A percentile compares a stretch with the other conserved stretches of the same genome.
phyloP scores from a whole-genome alignment of 2,329 filamentous ascomycete species.

The Phoma sp. region DNA sequence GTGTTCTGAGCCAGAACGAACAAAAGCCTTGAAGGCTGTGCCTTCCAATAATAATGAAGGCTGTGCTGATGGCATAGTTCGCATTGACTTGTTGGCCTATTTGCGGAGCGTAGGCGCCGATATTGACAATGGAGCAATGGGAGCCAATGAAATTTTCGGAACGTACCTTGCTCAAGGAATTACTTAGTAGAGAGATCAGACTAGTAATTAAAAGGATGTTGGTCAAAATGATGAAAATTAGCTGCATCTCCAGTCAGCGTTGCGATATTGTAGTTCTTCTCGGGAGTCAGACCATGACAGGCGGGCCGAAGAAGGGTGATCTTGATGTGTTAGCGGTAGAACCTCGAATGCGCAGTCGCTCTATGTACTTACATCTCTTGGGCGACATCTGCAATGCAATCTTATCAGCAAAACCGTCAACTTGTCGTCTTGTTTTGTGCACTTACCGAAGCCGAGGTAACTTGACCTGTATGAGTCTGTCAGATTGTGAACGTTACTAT shows the following conservation, averaged over 20 bases:
- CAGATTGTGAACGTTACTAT: background rate
- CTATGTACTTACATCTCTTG: constrained; percentile 48
- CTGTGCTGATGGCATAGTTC: constrained; percentile 25
- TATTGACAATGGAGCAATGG: constrained; percentile 14
- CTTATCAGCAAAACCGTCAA: constrained; percentile 25
- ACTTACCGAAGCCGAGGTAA: constrained; percentile 73
- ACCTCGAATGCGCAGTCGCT: too few relatives aligned
- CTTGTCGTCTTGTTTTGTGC: background rate
- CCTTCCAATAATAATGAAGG: constrained; percentile 21
- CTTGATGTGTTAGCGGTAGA: constrained; percentile 38
- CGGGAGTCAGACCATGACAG: constrained; percentile 54
- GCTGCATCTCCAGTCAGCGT: constrained; percentile 47
- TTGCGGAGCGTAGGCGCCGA: constrained; percentile 13
- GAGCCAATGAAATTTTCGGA: constrained; percentile 25
- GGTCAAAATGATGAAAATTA: constrained; percentile 77
- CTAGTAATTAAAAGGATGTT: constrained; percentile 81
- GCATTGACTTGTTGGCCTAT: constrained; percentile 24
- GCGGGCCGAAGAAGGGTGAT: constrained; percentile 58
- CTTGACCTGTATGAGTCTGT: constrained; percentile 55
- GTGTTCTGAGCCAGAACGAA: background rate
- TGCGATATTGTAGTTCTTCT: constrained; percentile 17
- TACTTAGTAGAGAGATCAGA: constrained; percentile 77
- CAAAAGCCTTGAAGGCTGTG: constrained; percentile 14
- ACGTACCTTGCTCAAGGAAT: constrained; percentile 69
- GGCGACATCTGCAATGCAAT: constrained; percentile 49